Evolutionary conservation across 495 filamentous ascomycete species (phyloP).

Genomic region (Schizothecium vesticola): DNA sequence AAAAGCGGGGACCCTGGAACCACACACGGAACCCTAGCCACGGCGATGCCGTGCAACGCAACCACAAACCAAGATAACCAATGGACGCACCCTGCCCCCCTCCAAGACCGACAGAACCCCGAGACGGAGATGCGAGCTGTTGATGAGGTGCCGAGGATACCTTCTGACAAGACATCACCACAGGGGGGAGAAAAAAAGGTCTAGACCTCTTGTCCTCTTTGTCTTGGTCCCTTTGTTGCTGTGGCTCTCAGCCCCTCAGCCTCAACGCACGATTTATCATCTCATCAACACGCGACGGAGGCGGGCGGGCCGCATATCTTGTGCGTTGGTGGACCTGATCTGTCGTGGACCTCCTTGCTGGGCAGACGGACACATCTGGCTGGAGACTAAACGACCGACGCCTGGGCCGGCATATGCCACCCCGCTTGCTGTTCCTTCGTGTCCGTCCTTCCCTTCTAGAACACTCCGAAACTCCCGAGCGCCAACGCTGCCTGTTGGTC

Average conservation of each 20-base stretch:
- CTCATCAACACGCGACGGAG: neutral
- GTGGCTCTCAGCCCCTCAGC: neutral
- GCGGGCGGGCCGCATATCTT: neutral
- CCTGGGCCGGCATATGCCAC: neutral
- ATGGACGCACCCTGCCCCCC: neutral
- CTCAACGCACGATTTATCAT: neutral
- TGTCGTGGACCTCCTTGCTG: neutral
- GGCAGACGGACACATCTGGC: neutral
- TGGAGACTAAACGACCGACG: neutral
- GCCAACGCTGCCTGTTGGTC: neutral
- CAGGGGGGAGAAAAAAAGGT: neutral
- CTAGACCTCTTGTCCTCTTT: neutral
- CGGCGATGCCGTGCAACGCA: slow-evolving; percentile 10
- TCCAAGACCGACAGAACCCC: neutral
- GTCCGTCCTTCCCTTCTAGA: neutral
- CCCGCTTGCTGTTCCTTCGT: neutral
- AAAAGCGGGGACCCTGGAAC: neutral
- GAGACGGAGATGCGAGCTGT: neutral
- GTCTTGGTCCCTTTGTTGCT: neutral
- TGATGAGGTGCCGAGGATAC: neutral
- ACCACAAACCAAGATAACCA: neutral
- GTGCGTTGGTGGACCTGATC: neutral
- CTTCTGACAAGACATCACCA: neutral
- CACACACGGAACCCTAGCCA: neutral
- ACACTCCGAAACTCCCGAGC: neutral